Percentiles rank a stretch among this genome's conserved stretches.
phyloP scores from a whole-genome alignment of 2,329 filamentous ascomycete genomes.

The Fusarium acutatum region DNA sequence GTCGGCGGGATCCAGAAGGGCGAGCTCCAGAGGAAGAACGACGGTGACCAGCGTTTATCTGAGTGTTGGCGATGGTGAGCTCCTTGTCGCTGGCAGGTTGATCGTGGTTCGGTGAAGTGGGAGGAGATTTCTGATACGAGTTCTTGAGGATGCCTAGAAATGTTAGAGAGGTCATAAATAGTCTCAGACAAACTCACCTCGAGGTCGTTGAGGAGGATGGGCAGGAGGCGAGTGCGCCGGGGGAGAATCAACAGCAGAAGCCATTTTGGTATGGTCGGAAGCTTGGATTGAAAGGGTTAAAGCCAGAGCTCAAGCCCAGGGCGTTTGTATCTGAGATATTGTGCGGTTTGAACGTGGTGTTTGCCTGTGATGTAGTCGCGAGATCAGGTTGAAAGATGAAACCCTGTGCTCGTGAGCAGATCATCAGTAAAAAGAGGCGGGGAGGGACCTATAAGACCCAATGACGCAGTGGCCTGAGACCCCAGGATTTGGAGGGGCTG shows the following conservation, averaged over 20 bases:
- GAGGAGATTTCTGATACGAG: conserved; percentile 71
- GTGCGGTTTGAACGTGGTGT: neutral
- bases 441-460: conserved; percentile 27
- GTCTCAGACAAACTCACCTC: conserved; percentile 47
- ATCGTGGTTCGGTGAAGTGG: conserved; percentile 57
- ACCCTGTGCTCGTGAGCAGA: conserved; percentile 35
- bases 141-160: conserved; percentile 90
- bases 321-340: neutral
- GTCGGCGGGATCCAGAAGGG: conserved; percentile 73
- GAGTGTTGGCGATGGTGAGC: conserved; percentile 90
- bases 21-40: conserved; percentile 78
- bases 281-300: conserved; percentile 27
- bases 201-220: conserved; percentile 54
- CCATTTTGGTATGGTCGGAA: conserved; percentile 48
- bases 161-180: neutral
- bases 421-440: conserved; percentile 28
- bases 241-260: conserved; percentile 50
- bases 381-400: conserved; percentile 32
- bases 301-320: conserved; percentile 11
- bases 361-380: conserved; percentile 35
- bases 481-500: conserved; percentile 23
- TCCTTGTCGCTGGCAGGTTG: conserved; percentile 76
- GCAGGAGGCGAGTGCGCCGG: conserved; percentile 54
- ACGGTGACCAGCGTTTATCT: conserved; percentile 90
- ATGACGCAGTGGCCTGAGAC: conserved; percentile 38